Evolutionary conservation across 2,329 filamentous ascomycete species (phyloP).

Genomic region (Colletotrichum sp.): DNA sequence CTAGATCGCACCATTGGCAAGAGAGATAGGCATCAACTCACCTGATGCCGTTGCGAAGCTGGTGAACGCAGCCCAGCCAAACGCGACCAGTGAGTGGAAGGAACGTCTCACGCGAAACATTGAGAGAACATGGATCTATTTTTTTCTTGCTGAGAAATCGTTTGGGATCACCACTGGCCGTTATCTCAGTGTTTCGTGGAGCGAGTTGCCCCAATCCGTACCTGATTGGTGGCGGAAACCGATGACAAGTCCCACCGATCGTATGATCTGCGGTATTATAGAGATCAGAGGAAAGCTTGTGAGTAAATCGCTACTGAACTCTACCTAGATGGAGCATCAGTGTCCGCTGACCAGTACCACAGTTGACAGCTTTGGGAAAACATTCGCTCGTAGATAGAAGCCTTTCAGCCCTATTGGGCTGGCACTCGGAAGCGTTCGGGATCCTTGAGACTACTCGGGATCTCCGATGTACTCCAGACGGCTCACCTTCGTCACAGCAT

Average conservation of each 20-base stretch:
- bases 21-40: constrained; percentile 27
- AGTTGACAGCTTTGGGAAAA: background rate
- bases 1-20: constrained; percentile 26
- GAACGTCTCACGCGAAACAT: constrained; percentile 10
- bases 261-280: constrained; percentile 26
- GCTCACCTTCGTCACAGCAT: background rate
- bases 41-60: constrained; percentile 21
- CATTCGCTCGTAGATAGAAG: constrained; percentile 22
- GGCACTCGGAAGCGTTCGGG: constrained; percentile 23
- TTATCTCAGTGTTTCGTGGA: constrained; percentile 13
- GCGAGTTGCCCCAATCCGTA: constrained; percentile 3
- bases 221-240: constrained; percentile 23
- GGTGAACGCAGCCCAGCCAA: constrained; percentile 13
- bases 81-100: constrained; percentile 4
- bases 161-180: constrained; percentile 21
- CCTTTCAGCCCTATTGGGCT: constrained; percentile 17
- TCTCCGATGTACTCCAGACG: background rate
- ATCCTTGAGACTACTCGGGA: background rate
- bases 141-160: constrained; percentile 21
- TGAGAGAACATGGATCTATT: constrained; percentile 19
- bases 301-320: background rate
- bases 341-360: background rate
- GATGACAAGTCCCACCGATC: constrained; percentile 24
- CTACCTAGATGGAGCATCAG: background rate
- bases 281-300: constrained; percentile 26